These are phyloP conservation scores for Aspergillus sp. DNA, from an alignment of 2,329 filamentous ascomycete species.

Conservation along the genomic window DNA sequence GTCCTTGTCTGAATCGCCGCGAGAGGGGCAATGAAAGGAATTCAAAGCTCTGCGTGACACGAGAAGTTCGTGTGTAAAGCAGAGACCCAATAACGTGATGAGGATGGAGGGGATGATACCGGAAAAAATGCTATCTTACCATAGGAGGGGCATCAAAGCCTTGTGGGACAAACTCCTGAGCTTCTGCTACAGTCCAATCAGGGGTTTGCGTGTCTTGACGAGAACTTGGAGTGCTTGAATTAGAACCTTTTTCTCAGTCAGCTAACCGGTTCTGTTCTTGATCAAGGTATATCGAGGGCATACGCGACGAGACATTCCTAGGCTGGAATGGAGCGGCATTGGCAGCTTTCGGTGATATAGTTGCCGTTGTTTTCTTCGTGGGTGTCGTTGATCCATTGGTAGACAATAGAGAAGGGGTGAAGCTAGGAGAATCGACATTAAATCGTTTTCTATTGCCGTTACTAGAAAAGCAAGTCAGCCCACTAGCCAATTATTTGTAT, in stretches of 20 bases:
- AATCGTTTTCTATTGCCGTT: slow-evolving; percentile 58
- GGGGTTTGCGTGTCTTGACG: slow-evolving; percentile 35
- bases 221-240: slow-evolving; percentile 32
- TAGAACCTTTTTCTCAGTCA: slow-evolving; percentile 32
- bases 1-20: too few species aligned
- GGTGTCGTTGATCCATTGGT: slow-evolving; percentile 29
- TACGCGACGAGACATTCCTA: slow-evolving; percentile 36
- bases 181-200: slow-evolving; percentile 41
- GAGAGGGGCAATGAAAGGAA: too few species aligned
- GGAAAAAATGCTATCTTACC: slow-evolving; percentile 33
- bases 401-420: slow-evolving; percentile 60
- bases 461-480: slow-evolving; percentile 14
- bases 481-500: slow-evolving; percentile 1
- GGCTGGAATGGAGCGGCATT: slow-evolving; percentile 62
- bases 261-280: slow-evolving; percentile 4
- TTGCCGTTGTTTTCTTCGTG: slow-evolving; percentile 56
- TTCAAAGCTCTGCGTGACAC: background rate
- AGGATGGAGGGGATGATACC: background rate
- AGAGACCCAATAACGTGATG: background rate
- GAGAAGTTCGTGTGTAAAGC: background rate
- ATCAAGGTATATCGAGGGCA: slow-evolving; percentile 8
- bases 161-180: slow-evolving; percentile 49
- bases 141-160: slow-evolving; percentile 44
- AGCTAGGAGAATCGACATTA: slow-evolving; percentile 94
- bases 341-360: slow-evolving; percentile 81